A percentile compares a stretch with the other conserved stretches of the same genome.
Conservation (phyloP, 208 protist species). For the Crithidia mellificae region DNA sequence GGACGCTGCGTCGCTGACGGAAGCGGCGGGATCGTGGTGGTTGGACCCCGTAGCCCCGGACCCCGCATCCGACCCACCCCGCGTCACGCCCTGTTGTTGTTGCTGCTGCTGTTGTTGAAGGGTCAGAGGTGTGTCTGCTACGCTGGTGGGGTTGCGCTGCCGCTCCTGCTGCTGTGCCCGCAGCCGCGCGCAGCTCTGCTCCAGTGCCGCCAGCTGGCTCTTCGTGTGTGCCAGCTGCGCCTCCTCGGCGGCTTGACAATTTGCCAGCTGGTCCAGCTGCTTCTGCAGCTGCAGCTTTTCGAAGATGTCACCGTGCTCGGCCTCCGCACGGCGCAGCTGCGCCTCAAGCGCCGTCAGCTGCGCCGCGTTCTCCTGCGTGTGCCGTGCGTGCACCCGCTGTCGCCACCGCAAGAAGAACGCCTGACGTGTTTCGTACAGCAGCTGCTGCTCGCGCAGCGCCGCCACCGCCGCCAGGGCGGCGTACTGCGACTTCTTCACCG, state of each 20-base stretch:
- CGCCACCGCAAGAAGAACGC: constrained; percentile 53
- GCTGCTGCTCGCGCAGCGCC: constrained; percentile 41
- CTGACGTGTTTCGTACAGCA: constrained; percentile 35
- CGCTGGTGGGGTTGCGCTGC: background rate
- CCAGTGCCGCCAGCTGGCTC: constrained; percentile 26
- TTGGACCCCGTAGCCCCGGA: background rate
- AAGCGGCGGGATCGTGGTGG: background rate
- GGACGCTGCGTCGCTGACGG: background rate
- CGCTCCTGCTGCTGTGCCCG: constrained; percentile 2
- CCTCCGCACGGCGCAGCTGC: constrained; percentile 53
- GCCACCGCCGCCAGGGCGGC: constrained; percentile 47
- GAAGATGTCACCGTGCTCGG: constrained; percentile 72
- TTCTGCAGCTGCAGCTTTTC: constrained; percentile 86
- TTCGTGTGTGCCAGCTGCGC: constrained; percentile 33
- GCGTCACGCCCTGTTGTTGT: background rate
- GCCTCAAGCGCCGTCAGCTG: constrained; percentile 46
- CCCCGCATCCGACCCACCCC: background rate
- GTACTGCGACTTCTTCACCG: constrained; percentile 26
- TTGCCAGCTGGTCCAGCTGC: constrained; percentile 57
- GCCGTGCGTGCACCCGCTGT: constrained; percentile 39
- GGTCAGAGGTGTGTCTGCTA: constrained; percentile 2
- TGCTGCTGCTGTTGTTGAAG: constrained; percentile 1
- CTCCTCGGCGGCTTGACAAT: constrained; percentile 52
- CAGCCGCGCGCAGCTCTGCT: constrained; percentile 24
- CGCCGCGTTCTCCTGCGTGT: constrained; percentile 22